phyloP scores from a whole-genome alignment of 768 basidiomycete species.

The Tricholoma furcatifolium region DNA sequence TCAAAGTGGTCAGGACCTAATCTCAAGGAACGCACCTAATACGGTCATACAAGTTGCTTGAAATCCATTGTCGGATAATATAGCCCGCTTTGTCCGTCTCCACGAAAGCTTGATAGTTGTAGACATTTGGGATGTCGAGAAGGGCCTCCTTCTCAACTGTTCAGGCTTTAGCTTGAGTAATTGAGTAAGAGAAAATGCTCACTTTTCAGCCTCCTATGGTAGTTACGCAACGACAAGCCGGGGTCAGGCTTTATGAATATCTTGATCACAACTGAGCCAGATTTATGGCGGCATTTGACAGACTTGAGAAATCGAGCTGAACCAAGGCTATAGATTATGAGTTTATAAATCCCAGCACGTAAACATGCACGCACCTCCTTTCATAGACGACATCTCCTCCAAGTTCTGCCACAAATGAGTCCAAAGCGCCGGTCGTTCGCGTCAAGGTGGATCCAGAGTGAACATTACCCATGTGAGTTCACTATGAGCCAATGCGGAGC shows the following conservation, averaged over 20 bases:
- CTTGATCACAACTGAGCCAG: conserved; percentile 87
- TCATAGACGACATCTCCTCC: conserved; percentile 88
- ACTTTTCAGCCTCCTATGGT: conserved; percentile 81
- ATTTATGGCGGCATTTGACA: conserved; percentile 81
- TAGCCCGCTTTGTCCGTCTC: conserved; percentile 98
- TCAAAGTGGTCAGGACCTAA: not conserved
- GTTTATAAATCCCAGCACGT: not conserved
- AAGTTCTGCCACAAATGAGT: conserved; percentile 89
- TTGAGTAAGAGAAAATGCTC: conserved; percentile 16
- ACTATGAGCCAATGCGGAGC: not conserved
- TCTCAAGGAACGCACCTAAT: conserved; percentile 70
- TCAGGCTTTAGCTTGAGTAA: conserved; percentile 4
- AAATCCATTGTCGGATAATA: conserved; percentile 91
- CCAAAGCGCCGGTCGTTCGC: conserved; percentile 76
- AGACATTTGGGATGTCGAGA: conserved; percentile 82
- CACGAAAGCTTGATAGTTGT: conserved; percentile 84
- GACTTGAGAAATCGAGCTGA: conserved; percentile 58
- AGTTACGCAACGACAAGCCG: conserved; percentile 68
- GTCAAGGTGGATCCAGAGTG: conserved; percentile 71
- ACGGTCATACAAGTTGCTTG: conserved; percentile 92
- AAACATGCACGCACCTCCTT: conserved; percentile 62
- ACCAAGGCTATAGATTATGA: conserved; percentile 19
- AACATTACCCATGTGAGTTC: conserved; percentile 66
- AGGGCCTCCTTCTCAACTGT: conserved; percentile 86
- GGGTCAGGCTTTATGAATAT: conserved; percentile 96